phyloP scores from a whole-genome alignment of 2,329 filamentous ascomycete species.

The Fusarium ambrosium region DNA sequence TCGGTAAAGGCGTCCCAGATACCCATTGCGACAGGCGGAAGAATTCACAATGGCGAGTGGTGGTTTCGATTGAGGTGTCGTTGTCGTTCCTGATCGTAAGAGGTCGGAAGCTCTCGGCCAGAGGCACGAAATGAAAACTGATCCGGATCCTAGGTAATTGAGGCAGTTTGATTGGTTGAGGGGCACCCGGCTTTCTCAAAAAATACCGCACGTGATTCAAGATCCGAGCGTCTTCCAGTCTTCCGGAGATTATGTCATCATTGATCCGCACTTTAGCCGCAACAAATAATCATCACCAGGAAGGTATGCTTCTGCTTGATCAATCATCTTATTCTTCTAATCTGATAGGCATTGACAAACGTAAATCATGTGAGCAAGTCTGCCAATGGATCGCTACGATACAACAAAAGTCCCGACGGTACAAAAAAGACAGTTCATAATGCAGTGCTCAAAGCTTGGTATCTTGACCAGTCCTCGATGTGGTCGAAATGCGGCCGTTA shows the following conservation, averaged over 20 bases:
- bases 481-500: constrained; percentile 41
- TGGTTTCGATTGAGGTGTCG: constrained; percentile 54
- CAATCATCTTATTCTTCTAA: constrained; percentile 3
- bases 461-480: constrained; percentile 34
- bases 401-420: constrained; percentile 12
- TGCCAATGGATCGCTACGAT: constrained; percentile 13
- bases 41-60: constrained; percentile 58
- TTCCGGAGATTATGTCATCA: constrained; percentile 23
- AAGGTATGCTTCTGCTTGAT: not conserved
- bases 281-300: not conserved
- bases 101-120: constrained; percentile 59
- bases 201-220: constrained; percentile 42
- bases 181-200: constrained; percentile 21
- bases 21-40: constrained; percentile 68
- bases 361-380: constrained; percentile 9
- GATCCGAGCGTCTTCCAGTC: constrained; percentile 27
- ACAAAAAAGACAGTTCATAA: constrained; percentile 38
- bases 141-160: constrained; percentile 66
- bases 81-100: constrained; percentile 53
- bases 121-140: constrained; percentile 58
- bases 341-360: constrained; percentile 22
- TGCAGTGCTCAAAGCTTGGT: constrained; percentile 42
- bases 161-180: constrained; percentile 61
- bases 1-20: constrained; percentile 76
- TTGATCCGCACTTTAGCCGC: constrained; percentile 20